Percentiles rank a stretch among this genome's conserved stretches.
Evolutionary conservation across 2,329 filamentous ascomycete genomes (phyloP).

Genomic region (Sporothrix pseudoabietina): DNA sequence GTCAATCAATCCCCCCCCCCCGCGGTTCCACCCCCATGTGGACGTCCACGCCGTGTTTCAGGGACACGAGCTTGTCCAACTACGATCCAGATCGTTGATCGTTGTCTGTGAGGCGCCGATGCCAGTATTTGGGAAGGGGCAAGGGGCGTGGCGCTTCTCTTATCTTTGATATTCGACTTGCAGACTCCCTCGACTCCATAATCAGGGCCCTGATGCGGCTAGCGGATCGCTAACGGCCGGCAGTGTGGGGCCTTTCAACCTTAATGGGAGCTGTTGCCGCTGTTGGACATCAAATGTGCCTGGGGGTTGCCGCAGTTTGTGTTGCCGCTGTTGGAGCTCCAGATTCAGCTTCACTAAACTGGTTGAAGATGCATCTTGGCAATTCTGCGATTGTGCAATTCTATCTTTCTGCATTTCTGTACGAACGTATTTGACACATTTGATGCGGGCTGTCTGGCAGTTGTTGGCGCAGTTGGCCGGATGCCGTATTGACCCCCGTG

Average conservation of each 20-base stretch:
- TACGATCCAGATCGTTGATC: not conserved
- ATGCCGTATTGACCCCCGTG: not conserved
- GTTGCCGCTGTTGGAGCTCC: not conserved
- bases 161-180: not conserved
- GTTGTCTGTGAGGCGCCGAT: not conserved
- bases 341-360: not conserved
- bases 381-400: too few species aligned
- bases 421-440: too few species aligned
- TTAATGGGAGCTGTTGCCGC: conserved; percentile 16
- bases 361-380: not conserved
- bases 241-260: conserved; percentile 12
- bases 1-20: not conserved
- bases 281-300: not conserved
- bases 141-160: not conserved
- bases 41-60: not conserved
- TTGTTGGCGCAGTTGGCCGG: not conserved
- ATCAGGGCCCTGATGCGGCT: not conserved
- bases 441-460: not conserved
- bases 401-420: not conserved
- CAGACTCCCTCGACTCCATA: not conserved
- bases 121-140: not conserved
- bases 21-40: not conserved
- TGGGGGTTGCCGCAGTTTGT: conserved; percentile 1
- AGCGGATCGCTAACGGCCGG: conserved; percentile 13
- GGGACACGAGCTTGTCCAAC: not conserved